Percentiles rank a stretch among this genome's conserved stretches.
These are phyloP conservation scores for Penicillium cosmopolitanum DNA, from an alignment of 495 filamentous ascomycete species.

Conservation along the genomic window DNA sequence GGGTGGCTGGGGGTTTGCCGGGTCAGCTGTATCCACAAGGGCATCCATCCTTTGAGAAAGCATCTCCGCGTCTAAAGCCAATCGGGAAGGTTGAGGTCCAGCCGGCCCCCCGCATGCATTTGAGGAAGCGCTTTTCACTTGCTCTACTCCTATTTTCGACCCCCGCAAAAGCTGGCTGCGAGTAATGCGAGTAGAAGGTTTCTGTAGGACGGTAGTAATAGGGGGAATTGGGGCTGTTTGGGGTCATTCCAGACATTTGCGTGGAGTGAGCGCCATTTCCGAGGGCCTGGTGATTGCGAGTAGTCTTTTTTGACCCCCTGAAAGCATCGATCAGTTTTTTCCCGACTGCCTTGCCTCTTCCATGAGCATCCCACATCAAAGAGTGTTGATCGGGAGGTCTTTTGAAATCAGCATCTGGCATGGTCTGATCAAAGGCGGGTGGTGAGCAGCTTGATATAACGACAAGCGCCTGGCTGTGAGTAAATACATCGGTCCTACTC, in stretches of 20 bases:
- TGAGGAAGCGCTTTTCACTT: neutral
- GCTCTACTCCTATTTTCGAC: neutral
- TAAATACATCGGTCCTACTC: neutral
- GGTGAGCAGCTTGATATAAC: neutral
- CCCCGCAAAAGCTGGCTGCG: neutral
- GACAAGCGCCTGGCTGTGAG: neutral
- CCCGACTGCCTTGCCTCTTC: constrained; percentile 35
- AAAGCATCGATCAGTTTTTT: constrained; percentile 35
- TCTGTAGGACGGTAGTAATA: neutral
- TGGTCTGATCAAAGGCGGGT: neutral
- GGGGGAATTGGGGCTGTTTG: too few species aligned
- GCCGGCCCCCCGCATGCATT: neutral
- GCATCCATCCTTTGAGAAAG: neutral
- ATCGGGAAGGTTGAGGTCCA: neutral
- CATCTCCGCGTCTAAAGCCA: neutral
- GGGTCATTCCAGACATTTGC: too few species aligned
- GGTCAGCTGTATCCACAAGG: neutral
- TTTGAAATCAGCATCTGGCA: neutral
- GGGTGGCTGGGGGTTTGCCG: neutral
- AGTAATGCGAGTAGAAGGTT: neutral
- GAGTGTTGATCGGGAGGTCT: neutral
- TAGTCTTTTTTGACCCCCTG: constrained; percentile 2
- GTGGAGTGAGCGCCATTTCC: too few species aligned
- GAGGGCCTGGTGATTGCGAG: too few species aligned
- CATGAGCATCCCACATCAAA: constrained; percentile 8